Base-by-base conservation (phyloP, 2,329 filamentous ascomycete genomes). In the Sporothrix brasiliensis region DNA sequence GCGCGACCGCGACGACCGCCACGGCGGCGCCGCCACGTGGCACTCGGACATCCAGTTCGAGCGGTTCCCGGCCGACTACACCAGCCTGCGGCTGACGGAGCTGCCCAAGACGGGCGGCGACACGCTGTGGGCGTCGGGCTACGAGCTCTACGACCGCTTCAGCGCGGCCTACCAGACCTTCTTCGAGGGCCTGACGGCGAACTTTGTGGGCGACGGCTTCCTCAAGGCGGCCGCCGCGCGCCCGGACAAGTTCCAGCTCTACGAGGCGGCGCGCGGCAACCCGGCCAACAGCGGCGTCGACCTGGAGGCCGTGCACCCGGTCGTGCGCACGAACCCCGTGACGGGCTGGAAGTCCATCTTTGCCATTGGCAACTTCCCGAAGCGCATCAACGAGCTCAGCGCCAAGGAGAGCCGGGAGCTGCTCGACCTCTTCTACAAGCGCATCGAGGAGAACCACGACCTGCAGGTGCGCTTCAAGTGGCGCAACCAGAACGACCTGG, bases 71-170 rank as follows among this genome's bases (percentile, higher is more conserved):
- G 81, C 80, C 24, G 82, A 84, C 73, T 84, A 84, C 71, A 80
- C 82, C 1, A 78, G 82, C 30, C 75, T 85, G 13, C 78, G 81
- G 50, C 76, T 84, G 71, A 80, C 80, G 0, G 74, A 82, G 74
- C 78, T 81, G 16, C 82, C 82, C 0, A 74, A 75, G 66, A 81
- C 79, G 5, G 82, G 82, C 56, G 81, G 81, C 39, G 83, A 86
- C 77, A 90, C 89, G 0, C 83, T 91, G 9, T 91, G 88, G 88
- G 89, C 88, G 0, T 89, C 87, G 0, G 88, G 87, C 0, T 90
- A 90, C 75, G 88, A 91, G 74, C 78, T 90, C 16, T 91, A 89
- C 75, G 88, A 91, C 75, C 84, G 87, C 39, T 81, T 91, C 71
- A 88, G 85, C 3, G 79, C 80, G 2, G 80, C 84, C 0, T 85